Conservation (phyloP, 1,139 yeast species). For the Magnusiomyces fungicola region DNA sequence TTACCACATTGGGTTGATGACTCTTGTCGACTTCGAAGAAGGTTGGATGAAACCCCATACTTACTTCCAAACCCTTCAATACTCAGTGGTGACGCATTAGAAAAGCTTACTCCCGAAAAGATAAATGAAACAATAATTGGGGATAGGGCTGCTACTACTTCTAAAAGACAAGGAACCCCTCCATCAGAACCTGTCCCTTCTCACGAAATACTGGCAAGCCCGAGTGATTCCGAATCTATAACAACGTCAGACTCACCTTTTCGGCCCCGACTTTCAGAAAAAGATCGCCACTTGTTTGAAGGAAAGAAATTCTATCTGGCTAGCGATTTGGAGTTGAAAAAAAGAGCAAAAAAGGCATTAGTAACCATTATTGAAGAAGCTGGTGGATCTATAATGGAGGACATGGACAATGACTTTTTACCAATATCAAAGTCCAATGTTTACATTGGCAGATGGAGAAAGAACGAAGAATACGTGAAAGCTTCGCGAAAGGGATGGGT, state of each 20-base stretch:
- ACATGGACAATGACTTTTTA: conserved; percentile 19
- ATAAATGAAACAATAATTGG: no score
- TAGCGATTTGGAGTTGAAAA: conserved; percentile 23
- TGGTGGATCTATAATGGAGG: conserved; percentile 29
- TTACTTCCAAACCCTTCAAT: conserved; percentile 20
- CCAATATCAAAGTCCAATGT: conserved; percentile 34
- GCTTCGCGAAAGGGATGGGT: conserved; percentile 17
- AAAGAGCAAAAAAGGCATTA: conserved; percentile 19
- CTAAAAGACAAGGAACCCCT: no score
- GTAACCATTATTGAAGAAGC: conserved; percentile 20
- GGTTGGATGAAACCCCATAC: conserved; percentile 49
- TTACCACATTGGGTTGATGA: conserved; percentile 66
- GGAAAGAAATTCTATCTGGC: conserved; percentile 18
- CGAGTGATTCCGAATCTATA: conserved; percentile 17
- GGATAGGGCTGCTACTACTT: no score
- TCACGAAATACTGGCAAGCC: conserved; percentile 2
- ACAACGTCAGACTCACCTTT: conserved; percentile 12
- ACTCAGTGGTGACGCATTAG: no score
- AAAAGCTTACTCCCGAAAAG: no score
- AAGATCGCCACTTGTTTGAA: conserved; percentile 13
- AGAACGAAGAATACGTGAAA: conserved; percentile 46
- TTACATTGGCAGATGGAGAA: conserved; percentile 59
- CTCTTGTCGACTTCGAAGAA: conserved; percentile 49
- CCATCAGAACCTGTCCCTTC: no score
- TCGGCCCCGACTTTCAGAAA: no score